Percentiles rank a stretch among this genome's conserved stretches.
phyloP scores from a whole-genome alignment of 768 basidiomycete species.

The Mycena chlorophos region DNA sequence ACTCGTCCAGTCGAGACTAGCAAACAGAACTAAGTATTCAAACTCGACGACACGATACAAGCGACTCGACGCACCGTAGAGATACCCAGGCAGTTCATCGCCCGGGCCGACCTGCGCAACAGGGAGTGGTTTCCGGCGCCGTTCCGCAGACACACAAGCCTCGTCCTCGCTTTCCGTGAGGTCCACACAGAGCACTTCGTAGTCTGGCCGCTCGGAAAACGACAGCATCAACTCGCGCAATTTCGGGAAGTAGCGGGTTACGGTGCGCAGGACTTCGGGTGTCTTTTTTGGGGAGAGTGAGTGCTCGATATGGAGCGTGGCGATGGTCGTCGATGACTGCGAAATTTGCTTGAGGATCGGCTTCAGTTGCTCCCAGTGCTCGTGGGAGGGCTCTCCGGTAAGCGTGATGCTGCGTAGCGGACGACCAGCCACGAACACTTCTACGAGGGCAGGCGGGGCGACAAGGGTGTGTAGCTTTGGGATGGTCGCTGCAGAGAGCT shows the following conservation, averaged over 20 bases:
- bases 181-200: not conserved
- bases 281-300: not conserved
- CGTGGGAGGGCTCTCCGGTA: not conserved
- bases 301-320: not conserved
- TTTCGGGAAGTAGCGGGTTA: not conserved
- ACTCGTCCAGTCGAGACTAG: too few relatives aligned
- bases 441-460: not conserved
- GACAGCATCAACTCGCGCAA: not conserved
- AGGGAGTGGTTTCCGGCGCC: not conserved
- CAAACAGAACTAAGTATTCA: not conserved
- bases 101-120: not conserved
- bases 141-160: not conserved
- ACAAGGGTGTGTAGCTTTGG: not conserved
- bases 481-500: not conserved
- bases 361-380: not conserved
- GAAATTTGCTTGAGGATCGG: not conserved
- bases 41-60: too few relatives aligned
- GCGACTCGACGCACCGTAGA: not conserved
- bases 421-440: not conserved
- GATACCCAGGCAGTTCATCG: not conserved
- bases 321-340: not conserved
- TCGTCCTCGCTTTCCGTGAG: not conserved
- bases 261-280: not conserved
- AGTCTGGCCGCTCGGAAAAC: not conserved
- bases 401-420: not conserved